Percentiles rank a stretch among this genome's conserved stretches.
Evolutionary conservation across 208 protist genomes (phyloP).

Genomic region (Vickermania ingenoplastis): DNA sequence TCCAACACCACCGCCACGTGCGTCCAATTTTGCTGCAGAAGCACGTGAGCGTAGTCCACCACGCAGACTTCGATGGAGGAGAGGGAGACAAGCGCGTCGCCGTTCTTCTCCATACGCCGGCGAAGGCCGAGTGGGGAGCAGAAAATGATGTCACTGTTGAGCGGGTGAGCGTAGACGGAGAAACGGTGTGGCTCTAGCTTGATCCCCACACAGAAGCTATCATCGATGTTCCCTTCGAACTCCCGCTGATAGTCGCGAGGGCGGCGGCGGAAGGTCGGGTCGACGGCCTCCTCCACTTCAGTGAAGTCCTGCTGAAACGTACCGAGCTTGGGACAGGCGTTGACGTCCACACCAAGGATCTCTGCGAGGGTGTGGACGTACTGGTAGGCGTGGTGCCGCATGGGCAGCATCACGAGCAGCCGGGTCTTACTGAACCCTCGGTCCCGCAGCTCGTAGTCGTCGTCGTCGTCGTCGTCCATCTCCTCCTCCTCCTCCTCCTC

Average conservation of each 20-base stretch:
- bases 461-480: constrained; percentile 19
- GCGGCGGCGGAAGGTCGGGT: constrained; percentile 75
- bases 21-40: constrained; percentile 97
- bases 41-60: constrained; percentile 90
- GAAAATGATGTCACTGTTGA: constrained; percentile 92
- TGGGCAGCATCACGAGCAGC: constrained; percentile 90
- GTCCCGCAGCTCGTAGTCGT: constrained; percentile 81
- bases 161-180: constrained; percentile 84
- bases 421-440: constrained; percentile 92
- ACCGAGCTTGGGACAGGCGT: constrained; percentile 55
- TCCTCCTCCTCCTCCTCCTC: constrained; percentile 6
- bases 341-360: constrained; percentile 48
- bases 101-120: constrained; percentile 64
- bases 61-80: constrained; percentile 93
- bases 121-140: constrained; percentile 93
- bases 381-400: constrained; percentile 86
- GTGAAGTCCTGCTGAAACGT: constrained; percentile 84
- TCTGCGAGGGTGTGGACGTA: constrained; percentile 81
- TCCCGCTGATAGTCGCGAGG: constrained; percentile 85
- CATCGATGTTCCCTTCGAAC: constrained; percentile 95
- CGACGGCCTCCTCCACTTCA: constrained; percentile 78
- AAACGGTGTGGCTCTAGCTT: constrained; percentile 55
- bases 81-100: constrained; percentile 66
- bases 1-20: constrained; percentile 71
- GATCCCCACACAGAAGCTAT: constrained; percentile 93